Evolutionary conservation across 2,329 filamentous ascomycete genomes (phyloP), one percentile per base, ranked within the genome.

Genomic region (Cercospora nicotianae): DNA sequence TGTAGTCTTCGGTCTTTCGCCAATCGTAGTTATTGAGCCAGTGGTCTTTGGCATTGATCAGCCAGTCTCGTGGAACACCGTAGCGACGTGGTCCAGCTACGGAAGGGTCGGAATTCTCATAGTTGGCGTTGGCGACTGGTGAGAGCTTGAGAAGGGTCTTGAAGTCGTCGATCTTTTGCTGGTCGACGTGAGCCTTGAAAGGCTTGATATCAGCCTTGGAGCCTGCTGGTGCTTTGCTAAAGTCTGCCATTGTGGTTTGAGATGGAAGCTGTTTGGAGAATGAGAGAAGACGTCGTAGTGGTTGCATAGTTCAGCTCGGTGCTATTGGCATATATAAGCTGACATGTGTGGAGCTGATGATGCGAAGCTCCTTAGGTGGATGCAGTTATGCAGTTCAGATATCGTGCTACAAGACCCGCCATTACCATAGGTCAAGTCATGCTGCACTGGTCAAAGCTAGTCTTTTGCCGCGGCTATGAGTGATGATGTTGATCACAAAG

Each of bases 21-120:
- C 79, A 80, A 70, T 80, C 77, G 63, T 77, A 80, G 8, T 67
- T 69, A 64, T 72, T 74, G 12, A 73, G 67, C 78, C 78, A 80
- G 33, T 78, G 66, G 7, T 79, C 71, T 71, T 79, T 80, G 31
- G 79, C 78, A 12, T 75, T 73, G 26, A 65, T 55, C 13, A 87
- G 76, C 84, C 84, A 87, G 36, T 83, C 78, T 3, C 79, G 78
- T 26, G 72, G 80, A 45, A 85, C 77, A 1, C 85, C 85, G 73
- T 80, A 85, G 2, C 73, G 75, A 16, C 79, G 74, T 33, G 62
- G 28, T 16, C 58, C 66, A 33, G 69, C 68, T 16, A 70, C 67
- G 1, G 68, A 68, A 20, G 66, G 64, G 18, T 72, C 60, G 0
- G 70, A 70, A 73, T 84, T 85, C 71, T 86, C 84, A 48, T 80